A percentile compares a stretch with the other conserved stretches of the same genome.
phyloP scores from a whole-genome alignment of 1,284 basidiomycete species.

The Prillingera fragicola region DNA sequence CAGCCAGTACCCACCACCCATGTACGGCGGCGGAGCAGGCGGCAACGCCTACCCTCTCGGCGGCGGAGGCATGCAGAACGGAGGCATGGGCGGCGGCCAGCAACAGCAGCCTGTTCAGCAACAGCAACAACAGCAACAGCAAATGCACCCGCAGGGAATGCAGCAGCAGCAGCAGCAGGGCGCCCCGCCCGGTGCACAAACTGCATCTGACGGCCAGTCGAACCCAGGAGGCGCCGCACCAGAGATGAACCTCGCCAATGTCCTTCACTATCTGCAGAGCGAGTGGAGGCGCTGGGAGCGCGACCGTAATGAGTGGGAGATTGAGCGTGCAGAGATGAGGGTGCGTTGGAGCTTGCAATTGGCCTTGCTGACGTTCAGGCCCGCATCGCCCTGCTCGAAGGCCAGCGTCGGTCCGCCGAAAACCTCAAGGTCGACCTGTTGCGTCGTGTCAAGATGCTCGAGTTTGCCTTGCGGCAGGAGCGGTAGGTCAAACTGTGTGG shows the following conservation, averaged over 20 bases:
- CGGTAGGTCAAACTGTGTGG: slow-evolving; percentile 55
- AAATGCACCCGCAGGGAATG: slow-evolving; percentile 2
- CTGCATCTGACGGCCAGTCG: slow-evolving; percentile 28
- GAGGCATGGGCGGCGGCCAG: slow-evolving; percentile 7
- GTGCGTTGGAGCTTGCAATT: slow-evolving; percentile 53
- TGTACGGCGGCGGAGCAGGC: slow-evolving; percentile 10
- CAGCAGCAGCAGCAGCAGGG: slow-evolving; percentile 3
- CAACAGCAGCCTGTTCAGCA: slow-evolving; percentile 2
- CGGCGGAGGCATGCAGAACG: slow-evolving; percentile 12
- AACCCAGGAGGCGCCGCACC: slow-evolving; percentile 22
- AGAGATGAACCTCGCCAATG: slow-evolving; percentile 87
- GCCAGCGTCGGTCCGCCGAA: slow-evolving; percentile 91
- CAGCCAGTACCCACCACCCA: slow-evolving; percentile 11
- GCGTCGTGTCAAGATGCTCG: slow-evolving; percentile 97
- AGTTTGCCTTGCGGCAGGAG: slow-evolving; percentile 90
- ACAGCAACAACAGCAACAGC: slow-evolving; percentile 4
- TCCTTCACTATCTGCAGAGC: slow-evolving; percentile 94
- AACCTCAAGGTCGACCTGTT: slow-evolving; percentile 94
- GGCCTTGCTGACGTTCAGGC: slow-evolving; percentile 55
- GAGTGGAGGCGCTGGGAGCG: slow-evolving; percentile 96
- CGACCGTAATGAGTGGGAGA: slow-evolving; percentile 99
- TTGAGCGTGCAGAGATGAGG: slow-evolving; percentile 97
- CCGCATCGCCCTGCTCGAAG: slow-evolving; percentile 93
- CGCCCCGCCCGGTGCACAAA: slow-evolving; percentile 3
- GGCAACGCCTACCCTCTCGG: slow-evolving; percentile 5